Base-by-base conservation (phyloP, 148 eudicot genomes). In the Selenicereus undatus region DNA sequence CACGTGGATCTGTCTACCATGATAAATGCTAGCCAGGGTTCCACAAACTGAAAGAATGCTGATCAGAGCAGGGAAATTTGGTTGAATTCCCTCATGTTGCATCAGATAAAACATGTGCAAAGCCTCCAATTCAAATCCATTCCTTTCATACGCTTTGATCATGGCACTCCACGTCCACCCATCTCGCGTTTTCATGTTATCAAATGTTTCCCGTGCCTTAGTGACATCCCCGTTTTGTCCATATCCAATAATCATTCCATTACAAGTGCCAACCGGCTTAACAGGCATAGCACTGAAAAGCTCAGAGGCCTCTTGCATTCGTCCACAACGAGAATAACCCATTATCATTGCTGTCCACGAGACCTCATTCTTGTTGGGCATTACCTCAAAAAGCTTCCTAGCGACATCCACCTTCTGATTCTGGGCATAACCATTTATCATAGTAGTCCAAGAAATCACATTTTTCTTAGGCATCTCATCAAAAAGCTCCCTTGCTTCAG, bases 331-430 rank as follows among this genome's bases (percentile, higher is more conserved):
- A 74, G 85, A 79, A 75, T 89, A 88, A 81, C 91, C 90, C 87
- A 86, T 87, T 60, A 89, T 75, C 91, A 89, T 89, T 3, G 88
- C 87, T 14, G 90, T 86, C 91, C 91, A 89, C 18, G 89, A 80
- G 48, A 88, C 89, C 78, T 89, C 91, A 66, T 89, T 89, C 78
- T 83, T 89, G 81, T 81, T 87, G 1, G 90, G 91, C 91, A 89
- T 89, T 65, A 88, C 88, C 82, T 89, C 91, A 75, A 89, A 89
- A 75, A 88, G 90, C 82, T 89, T 89, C 81, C 91, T 86, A 22
- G 89, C 91, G 79, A 84, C 76, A 70, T 88, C 88, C 18, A 89
- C 85, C 79, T 79, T 86, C 39, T 79, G 50, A 42, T 86, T 78
- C 69, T 81, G 86, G 2, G 72, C 86, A 79, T 84, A 86, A 45